Conservation (phyloP, 352 stramenopile genomes). For the Phytophthora multivora region DNA sequence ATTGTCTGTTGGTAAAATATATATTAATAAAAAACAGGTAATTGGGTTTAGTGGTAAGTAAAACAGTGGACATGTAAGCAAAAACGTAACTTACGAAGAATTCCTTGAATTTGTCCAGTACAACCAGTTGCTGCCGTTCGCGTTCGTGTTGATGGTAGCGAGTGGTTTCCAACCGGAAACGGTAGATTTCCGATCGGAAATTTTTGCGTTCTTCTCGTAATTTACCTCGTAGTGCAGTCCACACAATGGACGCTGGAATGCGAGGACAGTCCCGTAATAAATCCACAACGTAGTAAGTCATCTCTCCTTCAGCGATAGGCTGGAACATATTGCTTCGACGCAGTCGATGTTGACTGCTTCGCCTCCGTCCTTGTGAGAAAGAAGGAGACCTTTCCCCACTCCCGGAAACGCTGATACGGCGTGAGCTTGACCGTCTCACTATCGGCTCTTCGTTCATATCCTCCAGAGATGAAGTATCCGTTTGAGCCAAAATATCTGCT, state of each 20-base stretch:
- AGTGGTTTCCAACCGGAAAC: conserved; percentile 60
- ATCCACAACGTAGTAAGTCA: conserved; percentile 72
- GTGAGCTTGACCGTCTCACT: neutral
- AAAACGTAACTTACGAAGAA: conserved; percentile 58
- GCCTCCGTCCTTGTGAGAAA: conserved; percentile 21
- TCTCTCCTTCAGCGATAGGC: conserved; percentile 41
- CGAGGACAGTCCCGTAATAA: conserved; percentile 62
- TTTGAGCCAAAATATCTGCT: conserved; percentile 26
- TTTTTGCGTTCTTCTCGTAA: conserved; percentile 61
- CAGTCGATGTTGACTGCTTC: conserved; percentile 37
- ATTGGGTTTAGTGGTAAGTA: neutral
- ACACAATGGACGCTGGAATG: conserved; percentile 46
- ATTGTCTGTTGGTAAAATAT: conserved; percentile 23
- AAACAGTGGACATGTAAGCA: neutral
- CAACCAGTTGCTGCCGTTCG: conserved; percentile 52
- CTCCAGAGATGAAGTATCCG: conserved; percentile 11
- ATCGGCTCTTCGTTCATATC: conserved; percentile 6
- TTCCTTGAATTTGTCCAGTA: conserved; percentile 70
- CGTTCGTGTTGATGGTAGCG: conserved; percentile 61
- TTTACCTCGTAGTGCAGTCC: conserved; percentile 54
- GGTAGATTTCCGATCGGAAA: conserved; percentile 67
- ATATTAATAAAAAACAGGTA: too few species aligned
- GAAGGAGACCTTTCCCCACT: conserved; percentile 9
- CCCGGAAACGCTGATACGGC: conserved; percentile 11
- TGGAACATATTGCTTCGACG: conserved; percentile 15